Conservation (phyloP, 164 flowering plant species). For the Aristolochia californica region DNA sequence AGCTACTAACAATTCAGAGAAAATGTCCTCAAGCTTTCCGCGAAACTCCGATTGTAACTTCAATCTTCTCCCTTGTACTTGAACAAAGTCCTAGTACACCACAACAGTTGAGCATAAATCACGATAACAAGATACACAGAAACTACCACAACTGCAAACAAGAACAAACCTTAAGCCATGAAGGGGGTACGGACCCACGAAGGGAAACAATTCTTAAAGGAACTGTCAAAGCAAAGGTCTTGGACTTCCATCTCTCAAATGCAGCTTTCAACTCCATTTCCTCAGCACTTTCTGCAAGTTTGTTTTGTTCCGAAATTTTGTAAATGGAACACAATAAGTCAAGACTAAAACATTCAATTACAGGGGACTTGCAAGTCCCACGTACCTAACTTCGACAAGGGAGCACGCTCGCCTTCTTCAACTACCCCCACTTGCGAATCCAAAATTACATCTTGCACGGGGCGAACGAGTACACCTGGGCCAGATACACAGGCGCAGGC, state of each 20-base stretch:
- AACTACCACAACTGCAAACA: not conserved
- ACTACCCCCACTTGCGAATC: too few relatives aligned
- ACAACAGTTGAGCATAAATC: constrained; percentile 5
- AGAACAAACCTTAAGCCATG: constrained; percentile 26
- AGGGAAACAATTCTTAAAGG: constrained; percentile 67
- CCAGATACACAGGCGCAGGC: not conserved
- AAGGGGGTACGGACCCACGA: constrained; percentile 65
- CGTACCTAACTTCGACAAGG: too few relatives aligned
- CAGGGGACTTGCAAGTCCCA: too few relatives aligned
- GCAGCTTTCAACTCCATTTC: constrained; percentile 42
- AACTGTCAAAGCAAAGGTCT: constrained; percentile 62
- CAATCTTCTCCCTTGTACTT: constrained; percentile 67
- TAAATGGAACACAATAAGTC: too few relatives aligned
- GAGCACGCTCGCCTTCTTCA: too few relatives aligned
- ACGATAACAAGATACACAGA: not conserved
- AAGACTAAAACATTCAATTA: too few relatives aligned
- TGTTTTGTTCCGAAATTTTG: too few relatives aligned
- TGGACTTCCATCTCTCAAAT: constrained; percentile 69
- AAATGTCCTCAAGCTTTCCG: constrained; percentile 50
- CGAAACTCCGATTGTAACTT: constrained; percentile 38
- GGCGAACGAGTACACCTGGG: not conserved
- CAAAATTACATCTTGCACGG: too few relatives aligned
- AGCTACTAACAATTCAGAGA: constrained; percentile 39
- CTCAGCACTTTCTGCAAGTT: constrained; percentile 13
- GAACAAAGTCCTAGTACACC: constrained; percentile 53